Conservation (phyloP, 495 filamentous ascomycete species). For the Talaromyces stipitatus region DNA sequence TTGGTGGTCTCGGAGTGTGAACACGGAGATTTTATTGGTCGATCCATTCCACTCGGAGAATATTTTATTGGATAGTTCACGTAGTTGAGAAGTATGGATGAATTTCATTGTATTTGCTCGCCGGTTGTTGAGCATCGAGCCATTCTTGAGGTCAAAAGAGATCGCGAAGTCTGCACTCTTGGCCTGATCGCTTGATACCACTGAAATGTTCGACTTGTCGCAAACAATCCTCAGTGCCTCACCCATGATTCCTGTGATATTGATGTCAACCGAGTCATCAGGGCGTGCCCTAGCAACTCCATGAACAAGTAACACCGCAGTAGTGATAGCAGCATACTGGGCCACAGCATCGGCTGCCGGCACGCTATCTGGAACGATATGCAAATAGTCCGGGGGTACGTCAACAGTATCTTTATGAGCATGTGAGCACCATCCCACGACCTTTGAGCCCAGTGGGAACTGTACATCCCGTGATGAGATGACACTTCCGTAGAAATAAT, state of each 20-base stretch:
- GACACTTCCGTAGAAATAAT: conserved; percentile 11
- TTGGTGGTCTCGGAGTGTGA: not conserved
- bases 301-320: conserved; percentile 7
- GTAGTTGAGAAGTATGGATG: not conserved
- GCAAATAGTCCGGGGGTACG: not conserved
- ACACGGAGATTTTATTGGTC: not conserved
- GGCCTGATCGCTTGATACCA: not conserved
- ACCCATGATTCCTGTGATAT: not conserved
- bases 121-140: conserved; percentile 4
- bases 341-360: not conserved
- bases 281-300: conserved; percentile 7
- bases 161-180: conserved; percentile 5
- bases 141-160: not conserved
- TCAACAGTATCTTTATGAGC: conserved; percentile 4
- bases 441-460: not conserved
- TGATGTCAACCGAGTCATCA: conserved; percentile 4
- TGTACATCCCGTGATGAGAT: not conserved
- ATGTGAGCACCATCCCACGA: conserved; percentile 12
- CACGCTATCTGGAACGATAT: not conserved
- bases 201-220: not conserved
- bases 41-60: not conserved
- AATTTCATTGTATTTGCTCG: not conserved
- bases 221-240: not conserved
- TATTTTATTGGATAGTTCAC: not conserved
- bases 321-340: conserved; percentile 1